Conservation (phyloP, 192 early-diverging fungal species). For the Rhizophagus clarus region DNA sequence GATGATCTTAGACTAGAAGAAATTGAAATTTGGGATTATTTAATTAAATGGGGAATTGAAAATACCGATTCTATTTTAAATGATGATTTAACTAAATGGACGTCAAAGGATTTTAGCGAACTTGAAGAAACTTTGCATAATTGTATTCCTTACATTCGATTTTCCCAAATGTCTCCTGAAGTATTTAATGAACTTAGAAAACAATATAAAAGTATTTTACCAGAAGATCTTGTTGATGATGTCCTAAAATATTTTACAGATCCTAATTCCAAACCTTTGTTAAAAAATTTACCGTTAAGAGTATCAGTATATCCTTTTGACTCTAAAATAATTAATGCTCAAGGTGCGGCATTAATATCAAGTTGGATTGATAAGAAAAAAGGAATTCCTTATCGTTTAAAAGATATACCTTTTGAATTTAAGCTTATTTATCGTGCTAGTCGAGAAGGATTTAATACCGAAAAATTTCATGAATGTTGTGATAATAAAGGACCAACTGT, state of each 20-base stretch:
- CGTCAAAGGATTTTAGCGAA: not conserved
- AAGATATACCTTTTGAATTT: not conserved
- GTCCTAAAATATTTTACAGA: not conserved
- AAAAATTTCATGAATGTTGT: not conserved
- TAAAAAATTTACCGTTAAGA: not conserved
- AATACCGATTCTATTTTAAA: not conserved
- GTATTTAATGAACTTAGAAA: no score
- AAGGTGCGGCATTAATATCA: not conserved
- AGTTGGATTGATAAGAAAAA: conserved; percentile 14
- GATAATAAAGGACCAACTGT: not conserved
- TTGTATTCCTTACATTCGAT: not conserved
- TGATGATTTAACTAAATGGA: not conserved
- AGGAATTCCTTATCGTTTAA: not conserved
- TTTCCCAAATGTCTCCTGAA: no score
- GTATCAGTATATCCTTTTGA: not conserved
- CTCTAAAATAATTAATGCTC: not conserved
- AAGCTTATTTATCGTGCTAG: not conserved
- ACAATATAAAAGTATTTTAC: not conserved
- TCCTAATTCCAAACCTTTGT: not conserved
- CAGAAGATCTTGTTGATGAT: not conserved
- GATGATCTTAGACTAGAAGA: conserved; percentile 7
- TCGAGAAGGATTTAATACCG: not conserved
- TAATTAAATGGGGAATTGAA: conserved; percentile 22
- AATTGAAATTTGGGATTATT: conserved; percentile 12
- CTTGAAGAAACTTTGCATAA: not conserved